Evolutionary conservation across 2,329 filamentous ascomycete genomes (phyloP).

Genomic region (Arthrobotrys iridis): DNA sequence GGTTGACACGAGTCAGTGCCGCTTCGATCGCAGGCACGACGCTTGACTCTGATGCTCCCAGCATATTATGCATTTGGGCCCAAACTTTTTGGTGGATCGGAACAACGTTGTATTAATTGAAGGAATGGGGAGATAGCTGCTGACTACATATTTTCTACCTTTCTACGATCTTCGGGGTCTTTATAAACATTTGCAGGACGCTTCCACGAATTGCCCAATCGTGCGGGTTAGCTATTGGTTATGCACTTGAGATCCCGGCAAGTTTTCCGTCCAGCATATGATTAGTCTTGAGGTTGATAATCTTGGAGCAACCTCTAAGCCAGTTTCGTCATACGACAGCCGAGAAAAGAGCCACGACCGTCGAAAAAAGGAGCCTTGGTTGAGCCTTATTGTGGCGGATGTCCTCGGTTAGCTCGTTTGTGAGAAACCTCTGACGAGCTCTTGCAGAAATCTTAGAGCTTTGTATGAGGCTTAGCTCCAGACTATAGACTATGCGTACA

Average conservation of each 20-base stretch:
- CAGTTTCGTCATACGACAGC: neutral
- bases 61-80: neutral
- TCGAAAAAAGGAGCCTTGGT: neutral
- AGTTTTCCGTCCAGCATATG: neutral
- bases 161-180: conserved; percentile 4
- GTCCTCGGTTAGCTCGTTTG: too few relatives aligned
- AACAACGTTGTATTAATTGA: neutral
- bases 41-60: conserved; percentile 5
- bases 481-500: too few relatives aligned
- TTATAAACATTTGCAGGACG: neutral
- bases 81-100: too few relatives aligned
- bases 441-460: too few relatives aligned
- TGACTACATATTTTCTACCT: conserved; percentile 1
- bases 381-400: conserved; percentile 15
- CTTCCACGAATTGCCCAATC: neutral
- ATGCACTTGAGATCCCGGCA: neutral
- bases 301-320: neutral
- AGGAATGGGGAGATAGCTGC: neutral
- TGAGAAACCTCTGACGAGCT: too few relatives aligned
- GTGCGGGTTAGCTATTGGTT: neutral
- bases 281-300: neutral
- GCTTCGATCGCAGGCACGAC: conserved; percentile 23
- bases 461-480: neutral
- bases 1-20: conserved; percentile 22
- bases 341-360: neutral